Conservation (phyloP, 371 early-diverging fungal species). For the Mortierella sp. region DNA sequence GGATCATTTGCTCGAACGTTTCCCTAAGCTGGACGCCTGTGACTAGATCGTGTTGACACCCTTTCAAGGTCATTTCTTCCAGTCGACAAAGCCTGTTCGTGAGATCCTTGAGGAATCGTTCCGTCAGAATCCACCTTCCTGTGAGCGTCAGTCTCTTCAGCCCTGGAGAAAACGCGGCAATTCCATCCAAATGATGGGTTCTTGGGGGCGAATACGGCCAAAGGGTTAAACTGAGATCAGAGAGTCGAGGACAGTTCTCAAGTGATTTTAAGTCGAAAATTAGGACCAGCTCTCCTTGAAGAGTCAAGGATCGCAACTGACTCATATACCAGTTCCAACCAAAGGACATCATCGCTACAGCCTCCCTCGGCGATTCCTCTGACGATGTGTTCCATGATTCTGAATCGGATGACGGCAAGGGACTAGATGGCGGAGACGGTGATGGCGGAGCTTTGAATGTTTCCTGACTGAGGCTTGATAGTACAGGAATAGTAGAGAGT, state of each 20-base stretch:
- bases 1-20: too few species aligned
- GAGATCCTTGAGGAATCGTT: not conserved
- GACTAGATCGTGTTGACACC: too few species aligned
- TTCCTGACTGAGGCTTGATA: too few species aligned
- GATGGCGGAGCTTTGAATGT: constrained; percentile 7
- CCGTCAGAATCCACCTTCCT: constrained; percentile 32
- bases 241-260: constrained; percentile 22
- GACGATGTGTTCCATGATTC: too few species aligned
- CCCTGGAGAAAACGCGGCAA: constrained; percentile 9
- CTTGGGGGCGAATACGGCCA: constrained; percentile 32
- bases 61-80: too few species aligned
- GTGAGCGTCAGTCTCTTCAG: constrained; percentile 15
- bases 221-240: constrained; percentile 21
- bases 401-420: too few species aligned
- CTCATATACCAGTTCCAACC: constrained; percentile 34
- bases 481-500: constrained; percentile 9
- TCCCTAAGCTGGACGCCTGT: too few species aligned
- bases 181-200: constrained; percentile 17
- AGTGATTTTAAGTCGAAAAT: constrained; percentile 42
- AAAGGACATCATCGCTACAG: constrained; percentile 7
- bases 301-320: constrained; percentile 15
- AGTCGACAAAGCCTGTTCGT: too few species aligned
- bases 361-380: too few species aligned
- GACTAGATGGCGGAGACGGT: not conserved
- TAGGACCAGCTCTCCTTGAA: constrained; percentile 30